Conservation (phyloP, 352 stramenopile genomes). For the Aphanomyces stellatus region DNA sequence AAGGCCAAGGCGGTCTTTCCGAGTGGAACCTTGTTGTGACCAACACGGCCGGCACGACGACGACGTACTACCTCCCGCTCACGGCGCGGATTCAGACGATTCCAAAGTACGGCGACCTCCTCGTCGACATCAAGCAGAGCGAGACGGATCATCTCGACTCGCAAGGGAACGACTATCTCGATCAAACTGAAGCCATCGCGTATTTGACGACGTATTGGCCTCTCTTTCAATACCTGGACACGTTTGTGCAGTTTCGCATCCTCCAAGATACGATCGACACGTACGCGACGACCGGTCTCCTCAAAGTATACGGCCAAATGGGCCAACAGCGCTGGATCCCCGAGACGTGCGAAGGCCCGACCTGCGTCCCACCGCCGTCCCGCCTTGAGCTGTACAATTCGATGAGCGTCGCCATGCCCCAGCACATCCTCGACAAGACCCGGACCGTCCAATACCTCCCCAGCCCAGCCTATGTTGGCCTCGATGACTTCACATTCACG, state of each 20-base stretch:
- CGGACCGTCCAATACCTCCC: slow-evolving; percentile 49
- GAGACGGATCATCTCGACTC: slow-evolving; percentile 55
- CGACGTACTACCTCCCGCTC: slow-evolving; percentile 60
- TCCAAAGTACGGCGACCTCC: slow-evolving; percentile 61
- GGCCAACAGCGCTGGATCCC: slow-evolving; percentile 1
- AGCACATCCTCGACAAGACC: slow-evolving; percentile 2
- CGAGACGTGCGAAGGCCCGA: slow-evolving; percentile 37
- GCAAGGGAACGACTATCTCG: slow-evolving; percentile 46
- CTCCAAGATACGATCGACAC: slow-evolving; percentile 40
- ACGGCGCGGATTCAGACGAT: slow-evolving; percentile 47
- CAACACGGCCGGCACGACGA: slow-evolving; percentile 42
- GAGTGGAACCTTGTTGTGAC: slow-evolving; percentile 67
- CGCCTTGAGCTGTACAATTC: slow-evolving; percentile 56
- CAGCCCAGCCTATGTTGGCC: slow-evolving; percentile 30
- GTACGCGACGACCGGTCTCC: slow-evolving; percentile 35
- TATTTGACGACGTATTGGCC: slow-evolving; percentile 47
- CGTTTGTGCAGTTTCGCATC: slow-evolving; percentile 30
- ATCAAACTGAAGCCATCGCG: slow-evolving; percentile 39
- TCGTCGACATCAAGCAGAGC: slow-evolving; percentile 39
- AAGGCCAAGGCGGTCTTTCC: slow-evolving; percentile 38
- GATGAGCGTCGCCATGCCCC: not conserved
- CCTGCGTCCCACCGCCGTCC: slow-evolving; percentile 31
- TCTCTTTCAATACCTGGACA: slow-evolving; percentile 36
- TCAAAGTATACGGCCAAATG: slow-evolving; percentile 39
- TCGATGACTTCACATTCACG: slow-evolving; percentile 51